A percentile compares a stretch with the other conserved stretches of the same genome.
These are phyloP conservation scores for Diaporthe sp. DNA, from an alignment of 2,329 filamentous ascomycete genomes.

Conservation along the genomic window DNA sequence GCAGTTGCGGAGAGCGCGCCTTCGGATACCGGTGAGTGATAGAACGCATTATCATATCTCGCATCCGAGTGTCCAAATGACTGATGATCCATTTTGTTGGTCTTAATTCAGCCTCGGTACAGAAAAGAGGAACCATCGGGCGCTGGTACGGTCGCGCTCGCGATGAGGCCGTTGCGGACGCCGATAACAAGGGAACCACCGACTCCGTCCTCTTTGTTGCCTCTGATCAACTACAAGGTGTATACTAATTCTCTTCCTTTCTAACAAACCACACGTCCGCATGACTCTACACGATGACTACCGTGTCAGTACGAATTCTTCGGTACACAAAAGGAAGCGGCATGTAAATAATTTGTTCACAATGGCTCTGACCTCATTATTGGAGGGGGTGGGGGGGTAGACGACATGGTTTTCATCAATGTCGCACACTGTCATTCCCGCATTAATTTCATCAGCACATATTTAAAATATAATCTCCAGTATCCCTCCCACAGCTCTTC, in stretches of 20 bases:
- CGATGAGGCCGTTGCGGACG: constrained; percentile 37
- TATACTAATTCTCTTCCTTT: background rate
- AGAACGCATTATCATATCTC: background rate
- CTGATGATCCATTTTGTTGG: background rate
- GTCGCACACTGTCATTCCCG: too few species aligned
- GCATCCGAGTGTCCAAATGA: constrained; percentile 18
- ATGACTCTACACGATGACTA: background rate
- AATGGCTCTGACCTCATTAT: background rate
- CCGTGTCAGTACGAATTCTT: background rate
- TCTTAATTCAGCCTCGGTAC: background rate
- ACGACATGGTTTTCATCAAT: background rate
- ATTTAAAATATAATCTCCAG: background rate
- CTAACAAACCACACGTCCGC: fast-evolving
- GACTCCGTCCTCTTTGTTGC: constrained; percentile 33
- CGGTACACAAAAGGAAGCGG: background rate
- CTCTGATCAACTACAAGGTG: background rate
- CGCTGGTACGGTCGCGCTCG: constrained; percentile 39
- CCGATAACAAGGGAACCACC: constrained; percentile 38
- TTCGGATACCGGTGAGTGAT: background rate
- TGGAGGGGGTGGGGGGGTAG: too few species aligned
- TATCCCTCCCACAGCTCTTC: too few species aligned
- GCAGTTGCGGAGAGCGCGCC: background rate
- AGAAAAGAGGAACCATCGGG: constrained; percentile 10
- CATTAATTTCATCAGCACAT: background rate
- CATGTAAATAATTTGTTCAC: background rate